phyloP scores from a whole-genome alignment of 148 eudicot species.

The Tetragonia tetragonoides region DNA sequence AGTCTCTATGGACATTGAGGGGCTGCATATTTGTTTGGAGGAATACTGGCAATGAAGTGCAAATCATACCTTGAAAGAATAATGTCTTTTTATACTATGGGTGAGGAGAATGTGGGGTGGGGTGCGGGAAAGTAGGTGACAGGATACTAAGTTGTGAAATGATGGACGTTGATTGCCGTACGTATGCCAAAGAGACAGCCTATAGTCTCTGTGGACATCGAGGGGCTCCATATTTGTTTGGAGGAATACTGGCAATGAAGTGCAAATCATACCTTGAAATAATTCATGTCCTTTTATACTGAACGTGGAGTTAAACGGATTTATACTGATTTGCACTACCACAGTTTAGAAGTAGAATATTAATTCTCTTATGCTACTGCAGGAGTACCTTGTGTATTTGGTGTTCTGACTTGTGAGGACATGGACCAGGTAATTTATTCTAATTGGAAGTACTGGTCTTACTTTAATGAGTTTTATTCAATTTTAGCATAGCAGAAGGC shows the following conservation, averaged over 20 bases:
- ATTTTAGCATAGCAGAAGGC: neutral
- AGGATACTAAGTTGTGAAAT: neutral
- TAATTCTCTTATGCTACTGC: conserved; percentile 27
- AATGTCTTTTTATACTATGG: neutral
- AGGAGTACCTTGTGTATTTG: conserved; percentile 98
- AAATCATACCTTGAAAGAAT: no score
- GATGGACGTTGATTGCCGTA: no score
- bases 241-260: neutral
- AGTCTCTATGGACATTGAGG: no score
- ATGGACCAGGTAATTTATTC: conserved; percentile 83
- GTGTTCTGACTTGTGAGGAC: conserved; percentile 87
- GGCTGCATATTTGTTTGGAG: neutral
- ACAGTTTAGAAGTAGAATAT: neutral
- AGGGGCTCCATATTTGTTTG: no score
- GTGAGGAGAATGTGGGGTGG: neutral
- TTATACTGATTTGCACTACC: neutral
- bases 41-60: neutral
- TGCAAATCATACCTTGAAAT: neutral
- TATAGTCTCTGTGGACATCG: no score
- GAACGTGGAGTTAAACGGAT: neutral
- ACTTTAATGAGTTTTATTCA: neutral
- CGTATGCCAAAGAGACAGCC: no score
- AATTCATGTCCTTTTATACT: neutral
- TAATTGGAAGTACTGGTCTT: neutral
- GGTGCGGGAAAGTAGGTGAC: neutral